Evolutionary conservation across 2,329 filamentous ascomycete species (phyloP).

Genomic region (Ascochyta viciae-villosae): DNA sequence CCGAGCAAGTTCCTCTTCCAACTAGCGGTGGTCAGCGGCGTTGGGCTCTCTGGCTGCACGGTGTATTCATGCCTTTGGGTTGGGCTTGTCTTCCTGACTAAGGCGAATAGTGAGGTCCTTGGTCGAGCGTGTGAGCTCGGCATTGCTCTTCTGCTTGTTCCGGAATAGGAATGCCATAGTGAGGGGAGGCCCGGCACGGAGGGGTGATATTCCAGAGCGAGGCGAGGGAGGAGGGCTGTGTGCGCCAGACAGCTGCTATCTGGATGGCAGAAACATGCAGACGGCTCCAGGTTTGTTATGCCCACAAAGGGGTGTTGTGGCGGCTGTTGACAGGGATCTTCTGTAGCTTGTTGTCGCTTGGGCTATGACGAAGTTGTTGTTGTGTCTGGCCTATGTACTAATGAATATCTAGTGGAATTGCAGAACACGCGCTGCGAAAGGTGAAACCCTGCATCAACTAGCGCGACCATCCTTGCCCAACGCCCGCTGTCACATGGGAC

Average conservation of each 20-base stretch:
- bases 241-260: constrained; percentile 43
- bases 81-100: constrained; percentile 61
- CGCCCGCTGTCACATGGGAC: constrained; percentile 14
- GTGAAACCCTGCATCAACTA: constrained; percentile 18
- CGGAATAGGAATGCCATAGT: constrained; percentile 76
- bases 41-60: constrained; percentile 2
- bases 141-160: constrained; percentile 65
- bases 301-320: constrained; percentile 12
- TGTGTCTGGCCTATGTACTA: too few species aligned
- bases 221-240: constrained; percentile 30
- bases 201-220: constrained; percentile 66
- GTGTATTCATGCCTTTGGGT: constrained; percentile 59
- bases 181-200: constrained; percentile 62
- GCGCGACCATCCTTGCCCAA: constrained; percentile 13
- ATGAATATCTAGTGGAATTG: not conserved
- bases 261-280: constrained; percentile 41
- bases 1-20: constrained; percentile 84
- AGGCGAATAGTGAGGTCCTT: constrained; percentile 69
- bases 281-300: constrained; percentile 21
- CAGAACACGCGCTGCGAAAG: not conserved
- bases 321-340: constrained; percentile 21
- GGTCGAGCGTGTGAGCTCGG: constrained; percentile 67
- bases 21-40: constrained; percentile 58
- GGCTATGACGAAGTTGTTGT: constrained; percentile 11
- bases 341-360: constrained; percentile 34